Percentiles rank a stretch among this genome's conserved stretches.
Conservation (phyloP, 1,139 yeast species). For the Geotrichum siamense region DNA sequence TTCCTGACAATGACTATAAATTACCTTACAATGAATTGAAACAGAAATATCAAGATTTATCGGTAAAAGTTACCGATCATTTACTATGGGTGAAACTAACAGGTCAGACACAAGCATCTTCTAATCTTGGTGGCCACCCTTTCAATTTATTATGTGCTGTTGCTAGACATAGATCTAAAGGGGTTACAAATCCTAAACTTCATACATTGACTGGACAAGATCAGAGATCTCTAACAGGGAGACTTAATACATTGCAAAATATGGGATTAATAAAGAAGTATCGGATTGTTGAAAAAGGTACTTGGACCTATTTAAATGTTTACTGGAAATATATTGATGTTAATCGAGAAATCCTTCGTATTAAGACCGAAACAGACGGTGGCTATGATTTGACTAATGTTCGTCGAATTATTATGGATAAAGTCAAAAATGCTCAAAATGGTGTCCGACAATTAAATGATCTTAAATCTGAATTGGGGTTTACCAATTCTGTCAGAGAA, state of each 20-base stretch:
- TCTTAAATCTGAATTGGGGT: conserved; percentile 36
- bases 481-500: conserved; percentile 42
- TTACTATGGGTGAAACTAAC: conserved; percentile 35
- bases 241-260: conserved; percentile 31
- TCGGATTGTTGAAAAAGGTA: conserved; percentile 32
- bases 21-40: conserved; percentile 19
- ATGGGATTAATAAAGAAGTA: conserved; percentile 32
- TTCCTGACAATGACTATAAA: conserved; percentile 16
- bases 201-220: conserved; percentile 37
- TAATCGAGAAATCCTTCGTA: conserved; percentile 17
- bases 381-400: conserved; percentile 35
- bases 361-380: conserved; percentile 6
- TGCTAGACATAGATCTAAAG: conserved; percentile 33
- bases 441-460: conserved; percentile 48
- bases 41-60: conserved; percentile 21
- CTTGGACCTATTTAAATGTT: conserved; percentile 32
- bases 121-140: conserved; percentile 29
- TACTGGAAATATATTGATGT: conserved; percentile 27
- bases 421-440: conserved; percentile 59
- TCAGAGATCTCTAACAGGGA: conserved; percentile 36
- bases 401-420: conserved; percentile 43
- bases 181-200: conserved; percentile 35
- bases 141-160: conserved; percentile 35
- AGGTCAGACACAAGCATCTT: conserved; percentile 27
- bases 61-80: conserved; percentile 33